These are phyloP conservation scores for Gloeophyllum trabeum DNA, from an alignment of 768 basidiomycete genomes.

Conservation along the genomic window DNA sequence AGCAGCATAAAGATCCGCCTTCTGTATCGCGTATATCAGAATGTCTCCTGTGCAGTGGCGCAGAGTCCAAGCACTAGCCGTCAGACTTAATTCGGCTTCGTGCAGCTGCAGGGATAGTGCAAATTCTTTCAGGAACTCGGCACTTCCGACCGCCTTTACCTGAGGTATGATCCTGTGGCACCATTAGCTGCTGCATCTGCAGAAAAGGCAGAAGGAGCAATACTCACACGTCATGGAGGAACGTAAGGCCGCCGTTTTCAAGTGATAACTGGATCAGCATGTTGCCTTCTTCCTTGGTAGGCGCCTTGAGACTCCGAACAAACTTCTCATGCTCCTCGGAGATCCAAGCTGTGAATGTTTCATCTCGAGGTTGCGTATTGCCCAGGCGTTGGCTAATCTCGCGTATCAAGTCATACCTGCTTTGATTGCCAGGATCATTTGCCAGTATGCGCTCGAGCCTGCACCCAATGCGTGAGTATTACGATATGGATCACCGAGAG, in stretches of 20 bases:
- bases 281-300: not conserved
- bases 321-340: not conserved
- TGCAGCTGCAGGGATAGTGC: not conserved
- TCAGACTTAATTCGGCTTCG: not conserved
- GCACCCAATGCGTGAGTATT: not conserved
- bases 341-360: not conserved
- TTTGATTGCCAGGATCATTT: not conserved
- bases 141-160: not conserved
- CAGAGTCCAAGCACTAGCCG: not conserved
- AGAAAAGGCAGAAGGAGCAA: not conserved
- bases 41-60: not conserved
- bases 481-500: not conserved
- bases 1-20: not conserved
- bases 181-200: not conserved
- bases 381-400: not conserved
- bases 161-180: not conserved
- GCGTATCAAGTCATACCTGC: not conserved
- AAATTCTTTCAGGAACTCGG: not conserved
- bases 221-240: not conserved
- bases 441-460: slow-evolving; percentile 4
- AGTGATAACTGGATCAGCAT: not conserved
- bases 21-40: not conserved
- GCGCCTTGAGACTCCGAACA: not conserved
- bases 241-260: not conserved
- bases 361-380: not conserved